Conservation (phyloP, 2,329 filamentous ascomycete genomes). For the Aquanectria penicillioides region DNA sequence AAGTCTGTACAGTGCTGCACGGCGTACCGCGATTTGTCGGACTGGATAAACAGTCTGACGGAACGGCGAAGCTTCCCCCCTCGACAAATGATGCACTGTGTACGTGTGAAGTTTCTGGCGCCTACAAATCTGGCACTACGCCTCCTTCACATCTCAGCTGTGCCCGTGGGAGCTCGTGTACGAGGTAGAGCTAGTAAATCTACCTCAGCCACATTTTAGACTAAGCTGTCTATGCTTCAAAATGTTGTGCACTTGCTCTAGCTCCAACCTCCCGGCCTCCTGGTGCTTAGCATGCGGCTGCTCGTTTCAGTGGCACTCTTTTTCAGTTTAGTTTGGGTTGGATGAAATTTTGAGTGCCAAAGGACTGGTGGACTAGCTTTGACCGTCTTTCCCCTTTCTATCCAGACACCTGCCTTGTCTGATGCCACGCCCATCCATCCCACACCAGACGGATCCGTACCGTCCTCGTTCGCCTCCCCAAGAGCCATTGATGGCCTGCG, state of each 20-base stretch:
- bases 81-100: not conserved
- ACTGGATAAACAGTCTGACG: not conserved
- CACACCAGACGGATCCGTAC: not conserved
- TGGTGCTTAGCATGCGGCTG: not conserved
- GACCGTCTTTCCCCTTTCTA: not conserved
- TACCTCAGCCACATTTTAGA: not conserved
- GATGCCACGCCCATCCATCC: not conserved
- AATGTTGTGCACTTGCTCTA: not conserved
- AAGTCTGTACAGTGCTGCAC: too few species aligned
- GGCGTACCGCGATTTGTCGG: not conserved
- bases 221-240: not conserved
- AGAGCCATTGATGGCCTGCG: not conserved
- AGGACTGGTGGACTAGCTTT: not conserved
- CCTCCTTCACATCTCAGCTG: not conserved
- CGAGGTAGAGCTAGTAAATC: not conserved
- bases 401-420: not conserved
- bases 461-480: not conserved
- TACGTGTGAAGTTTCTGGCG: too few species aligned
- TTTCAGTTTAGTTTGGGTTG: constrained; percentile 1
- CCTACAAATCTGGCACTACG: not conserved
- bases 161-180: not conserved
- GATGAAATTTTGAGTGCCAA: not conserved
- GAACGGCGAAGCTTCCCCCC: not conserved
- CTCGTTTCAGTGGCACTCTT: not conserved
- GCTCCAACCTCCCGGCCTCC: not conserved